Percentiles rank a stretch among this genome's conserved stretches.
Conservation (phyloP, 371 early-diverging fungal genomes). For the Syncephalastrum sp. region DNA sequence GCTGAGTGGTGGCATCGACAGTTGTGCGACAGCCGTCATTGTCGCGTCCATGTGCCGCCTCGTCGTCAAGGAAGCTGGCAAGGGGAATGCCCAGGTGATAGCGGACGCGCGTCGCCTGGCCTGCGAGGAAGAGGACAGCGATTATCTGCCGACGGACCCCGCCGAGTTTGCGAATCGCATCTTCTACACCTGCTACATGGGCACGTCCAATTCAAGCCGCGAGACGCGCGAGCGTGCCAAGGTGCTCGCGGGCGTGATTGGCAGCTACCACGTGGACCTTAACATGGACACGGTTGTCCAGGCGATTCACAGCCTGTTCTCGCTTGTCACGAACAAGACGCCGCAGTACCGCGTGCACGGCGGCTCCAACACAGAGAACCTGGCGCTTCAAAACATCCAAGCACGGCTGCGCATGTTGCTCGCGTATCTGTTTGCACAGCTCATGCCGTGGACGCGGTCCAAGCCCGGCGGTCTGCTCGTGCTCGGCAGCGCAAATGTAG, state of each 20-base stretch:
- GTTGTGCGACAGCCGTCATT: constrained; percentile 91
- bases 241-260: constrained; percentile 78
- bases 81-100: constrained; percentile 72
- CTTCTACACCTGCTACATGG: constrained; percentile 97
- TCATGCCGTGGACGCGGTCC: constrained; percentile 88
- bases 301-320: constrained; percentile 76
- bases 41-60: constrained; percentile 94
- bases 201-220: constrained; percentile 82
- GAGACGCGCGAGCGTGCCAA: constrained; percentile 87
- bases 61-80: constrained; percentile 68
- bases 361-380: constrained; percentile 83
- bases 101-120: constrained; percentile 73
- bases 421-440: constrained; percentile 92
- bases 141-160: constrained; percentile 76
- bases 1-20: constrained; percentile 96
- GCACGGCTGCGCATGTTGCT: constrained; percentile 96
- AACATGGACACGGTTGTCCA: constrained; percentile 85
- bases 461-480: constrained; percentile 82
- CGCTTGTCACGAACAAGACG: constrained; percentile 71
- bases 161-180: constrained; percentile 81
- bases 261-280: constrained; percentile 88
- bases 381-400: constrained; percentile 97
- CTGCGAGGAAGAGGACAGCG: constrained; percentile 47
- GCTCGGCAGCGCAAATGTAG: constrained; percentile 94
- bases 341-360: constrained; percentile 87